Percentiles rank a stretch among this genome's conserved stretches.
Evolutionary conservation across 176 grass and related monocot species (phyloP).

Genomic region (Pontederia crassipes): DNA sequence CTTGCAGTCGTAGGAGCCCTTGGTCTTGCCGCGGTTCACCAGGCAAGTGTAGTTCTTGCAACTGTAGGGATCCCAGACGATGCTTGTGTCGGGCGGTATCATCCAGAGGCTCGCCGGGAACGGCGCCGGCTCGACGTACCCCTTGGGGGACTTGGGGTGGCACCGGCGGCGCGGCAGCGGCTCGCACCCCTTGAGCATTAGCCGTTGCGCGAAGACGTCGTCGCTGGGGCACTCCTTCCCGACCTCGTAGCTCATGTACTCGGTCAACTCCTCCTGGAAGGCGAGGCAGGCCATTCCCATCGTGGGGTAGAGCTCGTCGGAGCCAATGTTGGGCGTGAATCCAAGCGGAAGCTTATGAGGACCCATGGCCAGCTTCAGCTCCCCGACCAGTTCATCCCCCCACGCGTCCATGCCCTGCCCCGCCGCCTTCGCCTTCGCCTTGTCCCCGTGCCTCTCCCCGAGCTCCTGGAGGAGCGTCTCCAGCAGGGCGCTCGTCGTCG

Average conservation of each 20-base stretch:
- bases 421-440: neutral
- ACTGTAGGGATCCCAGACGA: constrained; percentile 11
- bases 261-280: neutral
- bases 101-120: constrained; percentile 4
- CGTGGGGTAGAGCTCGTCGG: constrained; percentile 10
- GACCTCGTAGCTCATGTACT: constrained; percentile 13
- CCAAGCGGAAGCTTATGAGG: constrained; percentile 9
- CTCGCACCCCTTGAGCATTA: constrained; percentile 8
- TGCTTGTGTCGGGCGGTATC: constrained; percentile 12
- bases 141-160: neutral
- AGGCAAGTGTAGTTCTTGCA: constrained; percentile 19
- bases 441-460: neutral
- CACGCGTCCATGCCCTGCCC: neutral
- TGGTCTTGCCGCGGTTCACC: neutral
- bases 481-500: neutral
- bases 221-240: constrained; percentile 6
- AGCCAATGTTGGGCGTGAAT: constrained; percentile 2
- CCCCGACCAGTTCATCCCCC: constrained; percentile 1
- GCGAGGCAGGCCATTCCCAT: neutral
- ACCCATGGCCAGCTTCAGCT: neutral
- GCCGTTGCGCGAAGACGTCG: constrained; percentile 1
- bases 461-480: neutral
- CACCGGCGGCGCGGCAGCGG: constrained; percentile 9
- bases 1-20: constrained; percentile 5
- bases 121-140: constrained; percentile 9